Evolutionary conservation across 192 early-diverging fungal genomes (phyloP).

Genomic region (Chytriomyces hyalinus): DNA sequence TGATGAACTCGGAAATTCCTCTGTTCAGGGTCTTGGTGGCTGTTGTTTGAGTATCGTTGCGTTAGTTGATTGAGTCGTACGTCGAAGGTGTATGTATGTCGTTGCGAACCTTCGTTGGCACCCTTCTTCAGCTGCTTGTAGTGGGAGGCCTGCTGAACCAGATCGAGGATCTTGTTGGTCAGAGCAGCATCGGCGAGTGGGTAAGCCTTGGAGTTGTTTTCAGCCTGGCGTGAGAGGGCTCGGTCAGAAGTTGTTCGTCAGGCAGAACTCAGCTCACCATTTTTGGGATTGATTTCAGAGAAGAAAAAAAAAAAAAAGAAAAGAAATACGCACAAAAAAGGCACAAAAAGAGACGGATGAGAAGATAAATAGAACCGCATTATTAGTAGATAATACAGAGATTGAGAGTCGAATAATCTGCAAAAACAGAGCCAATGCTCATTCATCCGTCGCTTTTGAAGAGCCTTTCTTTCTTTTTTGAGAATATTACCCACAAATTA

Average conservation of each 20-base stretch:
- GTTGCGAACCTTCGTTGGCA: slow-evolving; percentile 82
- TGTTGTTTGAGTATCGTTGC: slow-evolving; percentile 1
- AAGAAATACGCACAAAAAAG: neutral
- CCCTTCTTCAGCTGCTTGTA: slow-evolving; percentile 99
- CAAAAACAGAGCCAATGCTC: too few species aligned
- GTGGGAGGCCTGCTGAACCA: slow-evolving; percentile 98
- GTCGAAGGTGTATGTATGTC: too few species aligned
- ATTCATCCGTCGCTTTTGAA: too few species aligned
- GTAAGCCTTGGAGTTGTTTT: slow-evolving; percentile 48
- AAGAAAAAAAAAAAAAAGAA: neutral
- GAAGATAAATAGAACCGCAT: too few species aligned
- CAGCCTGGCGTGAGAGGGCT: slow-evolving; percentile 3
- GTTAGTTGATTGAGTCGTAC: too few species aligned
- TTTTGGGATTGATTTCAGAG: too few species aligned
- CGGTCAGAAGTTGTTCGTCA: too few species aligned
- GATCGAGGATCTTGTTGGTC: slow-evolving; percentile 90
- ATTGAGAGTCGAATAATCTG: too few species aligned
- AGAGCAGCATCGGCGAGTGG: slow-evolving; percentile 82
- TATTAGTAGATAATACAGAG: too few species aligned
- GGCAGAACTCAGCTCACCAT: too few species aligned
- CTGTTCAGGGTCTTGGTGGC: slow-evolving; percentile 99
- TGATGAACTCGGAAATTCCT: slow-evolving; percentile 97
- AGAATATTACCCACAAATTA: neutral
- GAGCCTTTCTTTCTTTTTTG: too few species aligned
- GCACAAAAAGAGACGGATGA: neutral